These are phyloP conservation scores for Amanita exitialis DNA, from an alignment of 768 basidiomycete genomes.

Conservation along the genomic window DNA sequence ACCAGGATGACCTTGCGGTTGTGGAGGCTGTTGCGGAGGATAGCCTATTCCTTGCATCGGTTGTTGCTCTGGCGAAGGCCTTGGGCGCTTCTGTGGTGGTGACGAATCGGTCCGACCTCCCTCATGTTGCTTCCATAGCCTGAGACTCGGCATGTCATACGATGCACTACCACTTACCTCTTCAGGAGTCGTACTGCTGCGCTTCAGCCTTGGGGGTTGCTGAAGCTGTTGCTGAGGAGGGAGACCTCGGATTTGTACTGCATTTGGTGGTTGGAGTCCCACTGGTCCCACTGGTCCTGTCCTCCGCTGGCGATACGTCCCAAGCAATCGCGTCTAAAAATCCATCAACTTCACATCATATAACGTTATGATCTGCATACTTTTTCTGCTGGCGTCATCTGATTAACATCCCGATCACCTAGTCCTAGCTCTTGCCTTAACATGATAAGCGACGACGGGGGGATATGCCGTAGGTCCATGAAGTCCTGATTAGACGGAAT, in stretches of 20 bases:
- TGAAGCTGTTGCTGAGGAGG: background rate
- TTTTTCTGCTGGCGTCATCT: slow-evolving; percentile 4
- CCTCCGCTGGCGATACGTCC: background rate
- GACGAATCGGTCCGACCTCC: slow-evolving; percentile 7
- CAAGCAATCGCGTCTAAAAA: background rate
- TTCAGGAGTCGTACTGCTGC: slow-evolving; percentile 8
- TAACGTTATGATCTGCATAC: background rate
- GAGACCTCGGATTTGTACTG: background rate
- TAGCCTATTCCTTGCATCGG: slow-evolving; percentile 3
- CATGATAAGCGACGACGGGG: background rate
- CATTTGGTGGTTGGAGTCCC: slow-evolving; percentile 2
- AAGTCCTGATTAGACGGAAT: background rate
- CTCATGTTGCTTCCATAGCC: background rate
- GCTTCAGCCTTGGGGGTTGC: slow-evolving; percentile 4
- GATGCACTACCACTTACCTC: slow-evolving; percentile 2
- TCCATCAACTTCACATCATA: background rate
- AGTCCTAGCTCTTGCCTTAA: slow-evolving; percentile 1
- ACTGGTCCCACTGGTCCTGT: background rate
- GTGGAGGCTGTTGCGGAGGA: background rate
- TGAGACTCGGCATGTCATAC: background rate
- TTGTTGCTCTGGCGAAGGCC: slow-evolving; percentile 4
- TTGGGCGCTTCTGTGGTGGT: slow-evolving; percentile 6
- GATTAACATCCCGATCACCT: slow-evolving; percentile 4
- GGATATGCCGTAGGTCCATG: slow-evolving; percentile 3
- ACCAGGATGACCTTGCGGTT: slow-evolving; percentile 4